Evolutionary conservation across 2,329 filamentous ascomycete species (phyloP).

Genomic region (Uncinocarpus reesii): DNA sequence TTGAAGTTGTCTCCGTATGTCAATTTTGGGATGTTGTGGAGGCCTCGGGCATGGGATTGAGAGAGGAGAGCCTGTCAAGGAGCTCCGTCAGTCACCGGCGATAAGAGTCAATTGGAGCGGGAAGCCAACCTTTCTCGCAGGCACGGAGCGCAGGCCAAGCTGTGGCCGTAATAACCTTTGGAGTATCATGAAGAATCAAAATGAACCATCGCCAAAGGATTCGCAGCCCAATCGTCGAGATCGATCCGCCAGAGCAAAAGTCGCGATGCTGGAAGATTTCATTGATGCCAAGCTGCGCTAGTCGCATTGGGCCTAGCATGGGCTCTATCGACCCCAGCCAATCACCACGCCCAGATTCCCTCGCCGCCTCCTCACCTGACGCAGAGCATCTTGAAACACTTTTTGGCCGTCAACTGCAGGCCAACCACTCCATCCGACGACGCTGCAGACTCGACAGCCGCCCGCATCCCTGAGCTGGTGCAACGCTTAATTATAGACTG

Average conservation of each 20-base stretch:
- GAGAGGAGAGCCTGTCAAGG: slow-evolving; percentile 23
- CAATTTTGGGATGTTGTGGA: slow-evolving; percentile 43
- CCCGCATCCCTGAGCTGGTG: background rate
- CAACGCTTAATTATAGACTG: background rate
- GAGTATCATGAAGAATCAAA: slow-evolving; percentile 31
- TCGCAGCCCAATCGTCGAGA: slow-evolving; percentile 1
- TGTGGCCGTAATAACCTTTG: slow-evolving; percentile 37
- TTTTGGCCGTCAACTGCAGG: slow-evolving; percentile 5
- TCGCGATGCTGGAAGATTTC: slow-evolving; percentile 6
- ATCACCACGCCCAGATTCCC: background rate
- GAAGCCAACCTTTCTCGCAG: slow-evolving; percentile 28
- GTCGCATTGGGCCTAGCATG: background rate
- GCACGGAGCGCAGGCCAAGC: slow-evolving; percentile 34
- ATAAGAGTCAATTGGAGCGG: slow-evolving; percentile 9
- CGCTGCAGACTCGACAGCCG: slow-evolving; percentile 10
- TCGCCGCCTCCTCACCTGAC: background rate
- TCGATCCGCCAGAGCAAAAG: background rate
- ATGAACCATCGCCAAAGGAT: slow-evolving; percentile 16
- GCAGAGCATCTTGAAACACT: too few relatives aligned
- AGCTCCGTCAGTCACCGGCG: background rate
- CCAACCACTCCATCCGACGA: slow-evolving; percentile 6
- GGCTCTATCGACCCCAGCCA: background rate
- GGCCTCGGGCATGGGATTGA: slow-evolving; percentile 29
- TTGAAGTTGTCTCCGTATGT: slow-evolving; percentile 38
- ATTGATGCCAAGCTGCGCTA: slow-evolving; percentile 1